Base-by-base conservation (phyloP, 2,329 filamentous ascomycete species). In the Scytalidium lignicola region DNA sequence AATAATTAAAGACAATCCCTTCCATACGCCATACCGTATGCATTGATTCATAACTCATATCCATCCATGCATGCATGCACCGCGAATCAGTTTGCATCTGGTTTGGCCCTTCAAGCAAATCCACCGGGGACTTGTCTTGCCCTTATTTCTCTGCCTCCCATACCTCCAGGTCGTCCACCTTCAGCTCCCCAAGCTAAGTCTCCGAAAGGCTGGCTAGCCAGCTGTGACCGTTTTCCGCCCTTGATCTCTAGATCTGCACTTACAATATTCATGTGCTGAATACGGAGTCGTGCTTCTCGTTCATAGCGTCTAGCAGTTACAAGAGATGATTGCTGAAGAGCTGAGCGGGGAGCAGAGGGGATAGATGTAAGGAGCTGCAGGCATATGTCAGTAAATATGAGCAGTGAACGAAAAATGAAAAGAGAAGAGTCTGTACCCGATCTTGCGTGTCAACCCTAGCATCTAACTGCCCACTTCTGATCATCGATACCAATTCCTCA, bases 401-500 rank as follows among this genome's bases (percentile, higher is more conserved):
- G 32, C 19, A n/a, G 46, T 23, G 28, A 12, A 19, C 12, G 39
- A 37, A 46, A 13, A 23, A 17, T 4, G 0, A 41, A 13, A 15
- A 13, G 10, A 17, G 15, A 17, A 37, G 32, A n/a, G 15, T 37
- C 32, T 9, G 56, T 70, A 85, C 83, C 64, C 82, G 79, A 58
- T 93, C 86, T 51, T 95, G 89, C 0, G 88, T 79, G 64, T 99
- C 90, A 51, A 99, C 85, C 22, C 90, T 80, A 7, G 90, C 90
- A 56, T 90, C 76, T 10, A 99, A 72, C 1, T 76, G 76, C 7
- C 83, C 83, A 12, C 75, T 73, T 46, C 83, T 76, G 59, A 99
- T 96, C 81, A 97, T 87, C 1, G 68, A 65, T 22, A 86, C 78
- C 26, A 97, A 74, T 67, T 99, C 93, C 20, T 75, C 71, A 59